Evolutionary conservation across 345 rosid species (phyloP), one percentile per base, ranked within the genome.

Genomic region (Toxicodendron radicans): DNA sequence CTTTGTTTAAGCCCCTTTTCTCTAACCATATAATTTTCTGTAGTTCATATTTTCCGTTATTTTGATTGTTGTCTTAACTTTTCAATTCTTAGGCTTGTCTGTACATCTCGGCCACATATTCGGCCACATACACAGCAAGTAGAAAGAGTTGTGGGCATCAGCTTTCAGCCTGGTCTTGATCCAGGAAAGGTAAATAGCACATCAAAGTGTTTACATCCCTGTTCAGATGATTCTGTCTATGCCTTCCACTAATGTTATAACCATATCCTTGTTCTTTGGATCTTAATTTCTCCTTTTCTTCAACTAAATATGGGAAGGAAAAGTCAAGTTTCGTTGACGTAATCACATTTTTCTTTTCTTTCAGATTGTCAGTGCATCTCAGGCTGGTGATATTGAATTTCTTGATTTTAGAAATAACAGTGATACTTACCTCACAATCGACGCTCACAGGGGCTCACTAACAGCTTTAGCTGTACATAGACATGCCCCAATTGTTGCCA

Each of bases 101-200:
- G 88, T 64, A 67, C 86, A 5, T 85, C 85, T 38, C 79, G 85
- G 79, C 98, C 97, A 10, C 98, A 85, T 3, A 86, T 84, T 38
- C 79, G 85, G 79, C 98, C 97, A 7, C 98, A 96, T 83, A 73
- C 80, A 56, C 91, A 84, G 77, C 82, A 68, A 83, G 86, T 83
- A 62, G 95, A 87, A 84, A 90, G 80, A 83, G 98, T 96, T 68
- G 95, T 89, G 46, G 98, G 98, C 62, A 87, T 96, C 80, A 91
- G 94, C 78, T 96, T 93, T 83, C 98, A 92, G 76, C 99, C 99
- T 38, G 99, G 99, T 64, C 94, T 93, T 78, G 98, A 93, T 80
- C 86, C 90, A 24, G 85, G 83, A 60, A 96, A 96, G 97, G 99
- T 93, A 78, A 81, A 59, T 13, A 52, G 35, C 38, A 7, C 35